Base-by-base conservation (phyloP, 1,284 basidiomycete species). In the Athelia psychrophila region DNA sequence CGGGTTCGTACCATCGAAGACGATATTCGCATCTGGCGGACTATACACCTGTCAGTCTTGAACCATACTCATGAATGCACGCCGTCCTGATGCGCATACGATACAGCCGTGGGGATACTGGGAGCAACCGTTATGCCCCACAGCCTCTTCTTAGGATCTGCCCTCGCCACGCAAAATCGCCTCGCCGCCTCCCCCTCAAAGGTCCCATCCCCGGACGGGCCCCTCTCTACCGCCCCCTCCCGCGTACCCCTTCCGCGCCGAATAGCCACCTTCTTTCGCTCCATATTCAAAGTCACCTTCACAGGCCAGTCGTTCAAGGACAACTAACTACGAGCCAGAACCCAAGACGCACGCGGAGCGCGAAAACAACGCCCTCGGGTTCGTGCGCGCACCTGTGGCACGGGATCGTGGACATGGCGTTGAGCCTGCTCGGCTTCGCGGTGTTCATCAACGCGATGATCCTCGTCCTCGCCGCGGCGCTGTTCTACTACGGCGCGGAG, bases 1-100 rank as follows among this genome's bases (percentile, higher is more conserved):
- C n/a, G 95, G 95, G 10, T 95, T 84, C 62, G 61, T 98, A 12
- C 95, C 95, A 0, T 88, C 87, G 1, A 83, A 83, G 52, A 73
- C 75, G 18, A 70, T 91, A 23, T 78, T 92, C 54, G 63, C 77
- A 42, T 73, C 74, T 1, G 80, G 81, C n/a, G 82, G 86, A 8
- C 72, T 94, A 2, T 94, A 94, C 65, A 77, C 85, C 48, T 83
- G 87, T 83, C 55, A 54, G 66, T 54, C 44, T 35, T 9, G n/a
- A 42, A 8, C 42, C 6, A 32, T 50, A 47, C 27, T 49, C 33
- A 23, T 42, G 53, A 38, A 20, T 32, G 36, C n/a, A 25, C 48
- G 12, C 33, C 45, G 23, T 44, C n/a, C n/a, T n/a, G n/a, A n/a
- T 24, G 18, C 27, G 5, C 27, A 30, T 6, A 49, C 49, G 27